Evolutionary conservation across 768 basidiomycete genomes (phyloP).

Genomic region (Amyloporia xantha): DNA sequence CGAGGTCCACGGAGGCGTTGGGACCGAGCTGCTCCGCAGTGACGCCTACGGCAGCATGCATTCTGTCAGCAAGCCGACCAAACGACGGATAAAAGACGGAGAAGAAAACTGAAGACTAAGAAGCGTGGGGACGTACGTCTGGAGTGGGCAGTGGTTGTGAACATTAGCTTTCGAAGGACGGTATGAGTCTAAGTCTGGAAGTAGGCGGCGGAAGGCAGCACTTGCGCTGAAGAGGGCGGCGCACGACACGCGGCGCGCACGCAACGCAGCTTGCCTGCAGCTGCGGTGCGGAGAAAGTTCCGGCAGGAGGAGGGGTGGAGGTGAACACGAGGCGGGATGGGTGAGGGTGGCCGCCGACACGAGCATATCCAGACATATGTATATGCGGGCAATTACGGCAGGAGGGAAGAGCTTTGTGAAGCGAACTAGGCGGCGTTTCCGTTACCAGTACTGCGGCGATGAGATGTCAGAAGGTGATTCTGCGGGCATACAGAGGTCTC

Average conservation of each 20-base stretch:
- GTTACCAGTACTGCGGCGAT: too few species aligned
- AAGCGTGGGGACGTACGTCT: background rate
- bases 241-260: background rate
- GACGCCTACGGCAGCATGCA: conserved; percentile 15
- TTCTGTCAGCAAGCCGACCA: background rate
- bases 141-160: background rate
- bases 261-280: conserved; percentile 7
- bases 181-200: background rate
- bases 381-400: background rate
- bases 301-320: background rate
- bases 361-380: background rate
- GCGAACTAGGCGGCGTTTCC: too few species aligned
- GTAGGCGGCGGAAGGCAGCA: background rate
- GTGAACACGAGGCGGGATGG: conserved; percentile 2
- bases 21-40: conserved; percentile 18
- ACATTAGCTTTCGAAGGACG: background rate
- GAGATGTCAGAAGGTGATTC: too few species aligned
- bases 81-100: background rate
- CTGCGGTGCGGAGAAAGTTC: conserved; percentile 6
- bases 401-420: too few species aligned
- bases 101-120: background rate
- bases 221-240: background rate
- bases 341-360: background rate
- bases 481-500: too few species aligned
- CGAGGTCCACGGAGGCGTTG: conserved; percentile 25